A percentile compares a stretch with the other conserved stretches of the same genome.
Evolutionary conservation across 164 flowering plant genomes (phyloP).

Genomic region (Vitis vinifera): DNA sequence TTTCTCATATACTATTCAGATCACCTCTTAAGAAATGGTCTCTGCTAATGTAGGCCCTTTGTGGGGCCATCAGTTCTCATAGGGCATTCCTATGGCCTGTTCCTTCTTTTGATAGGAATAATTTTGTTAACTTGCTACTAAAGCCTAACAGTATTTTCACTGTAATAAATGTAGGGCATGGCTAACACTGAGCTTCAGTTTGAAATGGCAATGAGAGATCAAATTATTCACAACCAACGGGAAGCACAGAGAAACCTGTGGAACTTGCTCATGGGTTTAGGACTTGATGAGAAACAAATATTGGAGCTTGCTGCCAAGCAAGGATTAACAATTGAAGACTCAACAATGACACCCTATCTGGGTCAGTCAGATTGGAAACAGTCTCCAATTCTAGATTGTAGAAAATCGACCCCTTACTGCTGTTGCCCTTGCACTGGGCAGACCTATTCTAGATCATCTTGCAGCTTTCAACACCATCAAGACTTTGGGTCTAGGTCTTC

Average conservation of each 20-base stretch:
- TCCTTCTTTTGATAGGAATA: not conserved
- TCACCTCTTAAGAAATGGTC: no score
- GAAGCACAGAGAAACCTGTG: conserved; percentile 78
- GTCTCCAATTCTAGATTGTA: conserved; percentile 24
- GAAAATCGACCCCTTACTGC: conserved; percentile 22
- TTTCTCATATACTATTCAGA: not conserved
- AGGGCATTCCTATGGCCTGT: no score
- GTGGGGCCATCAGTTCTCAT: not conserved
- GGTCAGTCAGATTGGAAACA: conserved; percentile 30
- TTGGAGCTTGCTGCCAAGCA: conserved; percentile 65
- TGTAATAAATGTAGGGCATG: conserved; percentile 61
- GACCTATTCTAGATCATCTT: conserved; percentile 33
- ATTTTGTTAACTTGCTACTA: not conserved
- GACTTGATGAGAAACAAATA: conserved; percentile 70
- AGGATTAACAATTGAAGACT: conserved; percentile 74
- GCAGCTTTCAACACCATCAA: conserved; percentile 40
- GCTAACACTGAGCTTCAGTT: conserved; percentile 91
- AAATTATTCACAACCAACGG: conserved; percentile 73
- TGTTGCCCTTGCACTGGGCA: conserved; percentile 24
- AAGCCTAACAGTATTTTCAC: conserved; percentile 6
- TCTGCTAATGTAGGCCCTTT: no score
- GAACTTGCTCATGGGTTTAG: conserved; percentile 72
- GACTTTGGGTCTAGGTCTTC: conserved; percentile 28
- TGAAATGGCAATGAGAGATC: conserved; percentile 92
- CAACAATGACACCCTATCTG: conserved; percentile 29